A percentile compares a stretch with the other conserved stretches of the same genome.
Evolutionary conservation across 345 rosid genomes (phyloP).

Genomic region (Rhodomyrtus tomentosa): DNA sequence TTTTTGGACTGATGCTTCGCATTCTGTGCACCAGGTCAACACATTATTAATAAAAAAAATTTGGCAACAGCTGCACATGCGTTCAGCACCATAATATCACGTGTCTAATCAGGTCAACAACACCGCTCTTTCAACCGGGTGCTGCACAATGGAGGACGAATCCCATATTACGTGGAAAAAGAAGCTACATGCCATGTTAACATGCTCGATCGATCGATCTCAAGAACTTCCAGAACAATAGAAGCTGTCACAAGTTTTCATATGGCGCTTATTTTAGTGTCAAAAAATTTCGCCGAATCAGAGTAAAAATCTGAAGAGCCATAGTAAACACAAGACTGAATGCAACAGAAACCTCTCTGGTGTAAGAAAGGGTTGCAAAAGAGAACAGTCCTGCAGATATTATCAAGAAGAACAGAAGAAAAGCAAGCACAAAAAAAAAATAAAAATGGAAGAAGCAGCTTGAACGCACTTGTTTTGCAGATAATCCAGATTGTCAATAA

Average conservation of each 20-base stretch:
- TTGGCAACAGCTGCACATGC: neutral
- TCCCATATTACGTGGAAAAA: neutral
- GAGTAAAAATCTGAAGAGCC: neutral
- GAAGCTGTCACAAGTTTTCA: too few species aligned
- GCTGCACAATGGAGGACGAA: neutral
- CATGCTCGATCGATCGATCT: neutral
- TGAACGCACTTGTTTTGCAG: neutral
- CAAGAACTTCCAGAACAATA: neutral
- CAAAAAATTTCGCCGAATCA: too few species aligned
- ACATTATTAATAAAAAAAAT: neutral
- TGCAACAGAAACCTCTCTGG: neutral
- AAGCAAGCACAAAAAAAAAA: neutral
- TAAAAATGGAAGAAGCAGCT: neutral
- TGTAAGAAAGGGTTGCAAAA: neutral
- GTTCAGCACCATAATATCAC: neutral
- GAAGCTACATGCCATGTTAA: neutral
- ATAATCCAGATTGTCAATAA: neutral
- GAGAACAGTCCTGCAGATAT: neutral
- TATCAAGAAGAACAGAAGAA: neutral
- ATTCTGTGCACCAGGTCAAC: neutral
- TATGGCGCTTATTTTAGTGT: too few species aligned
- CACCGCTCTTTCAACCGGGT: neutral
- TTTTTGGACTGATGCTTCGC: neutral
- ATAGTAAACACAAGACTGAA: neutral
- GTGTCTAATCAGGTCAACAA: neutral